Base-by-base conservation (phyloP, 2,329 filamentous ascomycete genomes). In the Neofusicoccum parvum region DNA sequence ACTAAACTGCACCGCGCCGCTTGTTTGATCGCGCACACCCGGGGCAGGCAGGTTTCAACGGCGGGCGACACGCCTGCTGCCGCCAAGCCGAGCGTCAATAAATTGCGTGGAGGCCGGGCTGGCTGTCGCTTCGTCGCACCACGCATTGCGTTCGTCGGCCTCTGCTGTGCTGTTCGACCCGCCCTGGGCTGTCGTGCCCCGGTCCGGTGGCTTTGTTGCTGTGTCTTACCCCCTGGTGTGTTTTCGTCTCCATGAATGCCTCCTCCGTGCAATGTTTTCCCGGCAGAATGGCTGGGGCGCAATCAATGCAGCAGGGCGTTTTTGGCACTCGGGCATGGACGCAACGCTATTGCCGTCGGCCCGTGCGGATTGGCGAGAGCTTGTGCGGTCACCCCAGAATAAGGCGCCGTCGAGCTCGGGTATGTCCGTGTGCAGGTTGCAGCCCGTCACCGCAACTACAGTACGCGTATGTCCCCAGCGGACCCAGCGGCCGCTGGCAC, bases 341-440 rank as follows among this genome's bases (percentile, higher is more conserved):
- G 27, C 32, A n/a, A 45, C n/a, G 39, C 23, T 60, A 11, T 10
- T n/a, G 17, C 23, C 12, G 15, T 32, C 34, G 50, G 50, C 34
- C 50, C 50, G 50, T 53, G 50, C 50, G 34, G 50, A 53, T 53
- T 60, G 56, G 43, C 56, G 56, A 49, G 43, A 60, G 43, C 56
- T 60, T 60, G 43, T 36, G 56, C 56, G 20, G 53, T 60, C 56
- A 60, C 56, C 56, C 56, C 56, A 60, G 56, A 23, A 48, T 37
- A 32, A 60, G 56, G 12, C 17, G 56, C 43, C 27, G 56, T 34
- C n/a, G 43, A 17, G 56, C 17, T 32, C 48, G 23, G 27, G 54
- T 23, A 17, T 56, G 53, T 41, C 36, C 11, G 53, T 56, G 23
- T 3, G 14, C 17, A 36, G 12, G 27, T 36, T 14, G 27, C 49